Percentiles rank a stretch among this genome's conserved stretches.
Evolutionary conservation across 495 filamentous ascomycete genomes (phyloP).

Genomic region (Aspergillus diversus): DNA sequence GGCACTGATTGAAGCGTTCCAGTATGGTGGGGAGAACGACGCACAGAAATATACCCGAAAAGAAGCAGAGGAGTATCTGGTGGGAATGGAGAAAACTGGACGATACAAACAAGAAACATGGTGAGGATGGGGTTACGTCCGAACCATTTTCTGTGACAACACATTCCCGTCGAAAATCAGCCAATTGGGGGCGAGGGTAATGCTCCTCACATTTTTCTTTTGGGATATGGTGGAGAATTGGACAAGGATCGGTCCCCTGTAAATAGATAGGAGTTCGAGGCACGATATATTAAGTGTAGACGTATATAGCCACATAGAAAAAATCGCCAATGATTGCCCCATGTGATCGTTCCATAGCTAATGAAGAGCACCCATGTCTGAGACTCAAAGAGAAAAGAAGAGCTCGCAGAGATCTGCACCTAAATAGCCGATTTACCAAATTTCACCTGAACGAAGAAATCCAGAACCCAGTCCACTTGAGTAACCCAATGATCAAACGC

Average conservation of each 20-base stretch:
- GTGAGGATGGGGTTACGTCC: slow-evolving; percentile 33
- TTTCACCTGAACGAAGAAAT: not conserved
- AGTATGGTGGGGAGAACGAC: slow-evolving; percentile 30
- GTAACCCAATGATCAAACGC: too few species aligned
- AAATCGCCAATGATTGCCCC: not conserved
- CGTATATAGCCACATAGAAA: not conserved
- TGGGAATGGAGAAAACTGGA: slow-evolving; percentile 67
- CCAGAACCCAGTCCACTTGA: too few species aligned
- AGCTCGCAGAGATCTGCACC: not conserved
- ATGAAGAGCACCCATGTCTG: too few species aligned
- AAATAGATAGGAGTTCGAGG: not conserved
- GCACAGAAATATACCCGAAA: slow-evolving; percentile 37
- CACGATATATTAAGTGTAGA: not conserved
- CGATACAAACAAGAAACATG: slow-evolving; percentile 82
- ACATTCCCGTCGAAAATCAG: too few species aligned
- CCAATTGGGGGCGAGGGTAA: not conserved
- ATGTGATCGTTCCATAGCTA: not conserved
- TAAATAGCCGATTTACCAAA: not conserved
- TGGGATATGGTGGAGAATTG: not conserved
- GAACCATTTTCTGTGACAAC: not conserved
- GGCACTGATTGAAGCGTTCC: slow-evolving; percentile 75
- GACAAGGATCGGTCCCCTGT: not conserved
- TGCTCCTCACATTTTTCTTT: not conserved
- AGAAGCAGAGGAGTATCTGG: slow-evolving; percentile 61
- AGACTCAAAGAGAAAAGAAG: not conserved